Percentiles rank a stretch among this genome's conserved stretches.
Conservation (phyloP, 441 rosid species). For the Arabidopsis lyrata region DNA sequence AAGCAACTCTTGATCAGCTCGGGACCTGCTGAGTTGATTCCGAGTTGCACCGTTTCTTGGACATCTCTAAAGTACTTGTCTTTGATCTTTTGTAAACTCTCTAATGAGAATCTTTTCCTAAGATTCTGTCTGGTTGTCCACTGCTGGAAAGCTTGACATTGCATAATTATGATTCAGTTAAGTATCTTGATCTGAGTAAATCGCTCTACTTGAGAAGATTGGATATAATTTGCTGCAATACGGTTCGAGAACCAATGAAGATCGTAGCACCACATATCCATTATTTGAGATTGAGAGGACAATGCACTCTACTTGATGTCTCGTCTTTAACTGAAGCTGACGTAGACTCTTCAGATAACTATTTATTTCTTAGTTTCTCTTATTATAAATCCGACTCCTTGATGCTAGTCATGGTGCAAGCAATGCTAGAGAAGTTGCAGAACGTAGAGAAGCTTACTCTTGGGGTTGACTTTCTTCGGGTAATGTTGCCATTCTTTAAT, state of each 20-base stretch:
- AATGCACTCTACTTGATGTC: neutral
- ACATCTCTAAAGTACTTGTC: neutral
- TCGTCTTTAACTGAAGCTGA: neutral
- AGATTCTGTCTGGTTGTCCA: constrained; percentile 8
- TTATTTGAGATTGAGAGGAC: neutral
- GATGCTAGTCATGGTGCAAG: neutral
- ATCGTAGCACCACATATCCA: neutral
- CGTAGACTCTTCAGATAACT: neutral
- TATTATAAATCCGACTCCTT: neutral
- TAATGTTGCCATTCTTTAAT: neutral
- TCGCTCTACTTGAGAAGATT: neutral
- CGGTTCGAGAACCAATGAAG: neutral
- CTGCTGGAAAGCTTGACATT: neutral
- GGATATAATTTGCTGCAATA: neutral
- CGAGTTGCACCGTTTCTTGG: neutral
- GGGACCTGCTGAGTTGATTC: too few relatives aligned
- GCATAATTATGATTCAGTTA: neutral
- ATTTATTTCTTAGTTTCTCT: neutral
- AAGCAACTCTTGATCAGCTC: too few relatives aligned
- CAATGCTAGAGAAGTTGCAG: neutral
- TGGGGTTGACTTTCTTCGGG: neutral
- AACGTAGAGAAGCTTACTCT: neutral
- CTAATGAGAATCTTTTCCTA: neutral
- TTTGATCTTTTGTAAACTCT: neutral
- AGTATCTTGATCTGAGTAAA: neutral